Evolutionary conservation across 2,329 filamentous ascomycete species (phyloP).

Genomic region (Verticillium tricorpus): DNA sequence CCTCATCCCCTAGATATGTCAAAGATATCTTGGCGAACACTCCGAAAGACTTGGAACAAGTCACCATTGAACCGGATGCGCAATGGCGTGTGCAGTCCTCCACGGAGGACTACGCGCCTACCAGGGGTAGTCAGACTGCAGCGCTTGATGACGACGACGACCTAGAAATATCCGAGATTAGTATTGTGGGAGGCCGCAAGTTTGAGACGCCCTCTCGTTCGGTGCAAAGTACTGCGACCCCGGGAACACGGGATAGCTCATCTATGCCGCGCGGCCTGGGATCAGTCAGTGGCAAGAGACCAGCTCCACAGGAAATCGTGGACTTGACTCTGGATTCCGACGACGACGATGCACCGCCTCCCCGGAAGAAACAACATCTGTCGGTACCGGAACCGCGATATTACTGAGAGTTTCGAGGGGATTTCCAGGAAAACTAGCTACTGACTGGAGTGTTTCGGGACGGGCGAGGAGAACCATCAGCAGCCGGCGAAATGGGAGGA

Average conservation of each 20-base stretch:
- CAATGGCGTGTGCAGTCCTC: conserved; percentile 55
- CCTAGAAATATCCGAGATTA: conserved; percentile 42
- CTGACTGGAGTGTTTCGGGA: background rate
- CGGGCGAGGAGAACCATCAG: background rate
- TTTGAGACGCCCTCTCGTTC: conserved; percentile 31
- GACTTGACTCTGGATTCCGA: conserved; percentile 55
- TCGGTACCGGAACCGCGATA: conserved; percentile 3
- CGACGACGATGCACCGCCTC: conserved; percentile 44
- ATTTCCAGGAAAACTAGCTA: background rate
- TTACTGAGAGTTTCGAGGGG: background rate
- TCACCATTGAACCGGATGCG: conserved; percentile 85
- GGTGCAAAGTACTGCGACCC: conserved; percentile 31
- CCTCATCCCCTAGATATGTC: conserved; percentile 60
- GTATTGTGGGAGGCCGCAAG: conserved; percentile 24
- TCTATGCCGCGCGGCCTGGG: conserved; percentile 28
- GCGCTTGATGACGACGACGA: conserved; percentile 42
- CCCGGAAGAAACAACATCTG: conserved; percentile 41
- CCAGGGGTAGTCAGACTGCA: background rate
- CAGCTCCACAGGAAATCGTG: conserved; percentile 45
- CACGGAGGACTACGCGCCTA: conserved; percentile 21
- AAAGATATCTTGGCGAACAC: conserved; percentile 80
- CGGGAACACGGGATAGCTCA: conserved; percentile 28
- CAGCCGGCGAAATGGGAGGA: background rate
- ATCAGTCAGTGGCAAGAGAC: conserved; percentile 41
- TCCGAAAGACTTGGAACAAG: conserved; percentile 67